These are phyloP conservation scores for Maudiozyma humilis DNA, from an alignment of 1,139 yeast species.

Conservation along the genomic window DNA sequence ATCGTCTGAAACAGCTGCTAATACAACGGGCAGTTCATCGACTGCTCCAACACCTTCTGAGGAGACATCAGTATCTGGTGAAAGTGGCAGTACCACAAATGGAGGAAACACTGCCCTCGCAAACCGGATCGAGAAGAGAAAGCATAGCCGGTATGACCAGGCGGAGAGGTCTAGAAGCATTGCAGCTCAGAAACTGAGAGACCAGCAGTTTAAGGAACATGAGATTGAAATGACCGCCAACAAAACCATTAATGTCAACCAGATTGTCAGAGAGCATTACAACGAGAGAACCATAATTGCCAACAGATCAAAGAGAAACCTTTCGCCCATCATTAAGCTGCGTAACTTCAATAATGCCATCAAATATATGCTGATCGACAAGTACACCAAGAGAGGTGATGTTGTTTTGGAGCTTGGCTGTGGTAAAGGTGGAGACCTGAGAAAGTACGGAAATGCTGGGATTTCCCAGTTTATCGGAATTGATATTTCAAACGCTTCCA, in stretches of 20 bases:
- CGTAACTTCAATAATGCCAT: constrained; percentile 88
- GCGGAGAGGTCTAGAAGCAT: constrained; percentile 25
- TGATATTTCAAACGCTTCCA: constrained; percentile 84
- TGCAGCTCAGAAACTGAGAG: constrained; percentile 26
- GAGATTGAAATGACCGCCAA: constrained; percentile 31
- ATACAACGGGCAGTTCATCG: no score
- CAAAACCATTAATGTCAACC: constrained; percentile 34
- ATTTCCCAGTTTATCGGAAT: constrained; percentile 78
- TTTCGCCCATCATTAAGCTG: constrained; percentile 77
- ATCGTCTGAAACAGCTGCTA: neutral
- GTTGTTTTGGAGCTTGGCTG: constrained; percentile 82
- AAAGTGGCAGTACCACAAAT: neutral
- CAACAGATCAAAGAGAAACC: constrained; percentile 53
- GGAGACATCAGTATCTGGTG: neutral
- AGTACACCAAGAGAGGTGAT: constrained; percentile 46
- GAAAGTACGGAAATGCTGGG: constrained; percentile 73
- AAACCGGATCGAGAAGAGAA: constrained; percentile 22
- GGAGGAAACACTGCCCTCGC: neutral
- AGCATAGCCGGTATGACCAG: constrained; percentile 26
- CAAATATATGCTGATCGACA: constrained; percentile 76
- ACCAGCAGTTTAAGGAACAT: constrained; percentile 30
- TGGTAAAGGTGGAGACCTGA: constrained; percentile 96
- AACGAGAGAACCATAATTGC: constrained; percentile 75
- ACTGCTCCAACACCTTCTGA: no score
- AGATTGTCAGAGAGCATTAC: constrained; percentile 72